Base-by-base conservation (phyloP, 2,329 filamentous ascomycete genomes). In the Aspergillus luchuensis region DNA sequence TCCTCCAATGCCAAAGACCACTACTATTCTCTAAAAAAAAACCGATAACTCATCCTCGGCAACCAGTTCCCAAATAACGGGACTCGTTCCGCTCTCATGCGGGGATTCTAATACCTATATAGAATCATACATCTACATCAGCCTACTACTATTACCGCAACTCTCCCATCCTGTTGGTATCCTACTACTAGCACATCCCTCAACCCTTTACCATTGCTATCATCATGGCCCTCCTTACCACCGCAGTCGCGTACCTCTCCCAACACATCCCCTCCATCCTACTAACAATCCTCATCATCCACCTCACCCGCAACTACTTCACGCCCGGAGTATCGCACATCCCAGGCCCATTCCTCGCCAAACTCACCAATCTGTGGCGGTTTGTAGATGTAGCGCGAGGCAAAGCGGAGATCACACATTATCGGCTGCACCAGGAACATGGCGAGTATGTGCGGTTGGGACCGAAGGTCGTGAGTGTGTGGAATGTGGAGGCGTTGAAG, bases 391-490 rank as follows among this genome's bases (percentile, higher is more conserved):
- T 45, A 10, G 41, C 41, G 41, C 41, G 41, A 11, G 41, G 41
- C 10, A 45, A 11, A 21, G 17, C 41, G 8, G 19, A 45, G 17
- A 11, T 21, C 4, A 45, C 41, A 11, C 41, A 21, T 13, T 5
- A 45, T 45, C 17, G 11, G n/a, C 11, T 45, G 8, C 41, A 45
- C 11, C 41, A 13, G 17, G 17, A 23, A 13, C 17, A 45, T 45
- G 41, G 41, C 8, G 41, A 45, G 19, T 45, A 45, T 21, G 41
- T 45, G 41, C 41, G 41, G 4, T 13, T 45, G 11, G 41, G 41
- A 13, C 41, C 68, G 38, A 66, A 70, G 17, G 63, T 69, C 5
- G 57, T 70, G 33, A 70, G 68, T 38, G 58, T 70, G 8, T 56
- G 55, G 39, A 52, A 69, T 41, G 47, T 65, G 30, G 67, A 70